Base-by-base conservation (phyloP, 257 asterid species). In the Jacaranda copaia region DNA sequence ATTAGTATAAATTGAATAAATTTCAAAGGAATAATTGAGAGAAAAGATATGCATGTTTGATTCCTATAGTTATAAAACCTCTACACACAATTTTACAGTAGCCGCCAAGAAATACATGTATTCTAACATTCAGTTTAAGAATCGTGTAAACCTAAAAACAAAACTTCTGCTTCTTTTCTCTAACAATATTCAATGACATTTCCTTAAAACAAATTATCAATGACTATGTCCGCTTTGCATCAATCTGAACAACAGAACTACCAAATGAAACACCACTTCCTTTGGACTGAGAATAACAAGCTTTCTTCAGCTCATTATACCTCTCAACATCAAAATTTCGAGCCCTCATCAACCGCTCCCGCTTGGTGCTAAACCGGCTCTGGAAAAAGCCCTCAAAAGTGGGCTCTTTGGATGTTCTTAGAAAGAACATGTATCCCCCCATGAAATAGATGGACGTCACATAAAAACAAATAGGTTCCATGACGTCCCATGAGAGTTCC, bases 391-490 rank as follows among this genome's bases (percentile, higher is more conserved):
- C 97, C 62, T 89, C 93, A 68, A 87, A 89, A 8, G 97, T 80
- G 8, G 97, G 97, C 74, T 91, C 97, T 51, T 81, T 86, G 3
- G 90, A 83, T 0, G 97, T 91, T 59, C 89, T 79, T 6, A 91
- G 80, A 80, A 89, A 91, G 81, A 89, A 91, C 2, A 87, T 80
- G 13, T 89, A 91, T 12, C 91, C 91, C 40, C 87, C 88, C 94
- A 91, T 87, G 82, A 85, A 91, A 52, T 91, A 89, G 3, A 81
- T 32, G 9, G 97, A 86, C 4, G 97, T 86, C 4, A 91, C 90
- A 8, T 86, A 91, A 89, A 91, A 89, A 78, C 97, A 91, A 52
- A 91, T 89, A 4, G 97, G 97, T 76, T 91, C 97, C 97, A 91
- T 91, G 8, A 91, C 94, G 72, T 91, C 97, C 97, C 97, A 91